Conservation (phyloP, 2,329 filamentous ascomycete species). For the Cladosporium oxysporum region DNA sequence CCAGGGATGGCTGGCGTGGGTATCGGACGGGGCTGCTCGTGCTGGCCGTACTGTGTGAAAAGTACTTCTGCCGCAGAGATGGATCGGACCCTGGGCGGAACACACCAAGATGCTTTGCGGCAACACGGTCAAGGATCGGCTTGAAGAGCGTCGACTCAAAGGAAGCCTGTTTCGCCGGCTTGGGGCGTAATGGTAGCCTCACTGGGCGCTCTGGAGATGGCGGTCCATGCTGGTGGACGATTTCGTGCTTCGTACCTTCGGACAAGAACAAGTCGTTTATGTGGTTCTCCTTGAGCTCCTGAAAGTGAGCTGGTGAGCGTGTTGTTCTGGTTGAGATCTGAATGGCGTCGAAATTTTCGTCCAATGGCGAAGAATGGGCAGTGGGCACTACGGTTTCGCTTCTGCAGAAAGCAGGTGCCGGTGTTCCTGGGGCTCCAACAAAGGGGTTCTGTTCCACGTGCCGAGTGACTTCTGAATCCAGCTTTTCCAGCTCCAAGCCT, state of each 20-base stretch:
- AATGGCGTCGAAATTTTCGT: not conserved
- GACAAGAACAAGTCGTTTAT: not conserved
- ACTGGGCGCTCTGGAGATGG: conserved; percentile 6
- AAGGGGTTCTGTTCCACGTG: conserved; percentile 5
- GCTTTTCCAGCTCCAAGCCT: conserved; percentile 8
- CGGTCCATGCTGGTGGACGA: not conserved
- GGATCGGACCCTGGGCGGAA: conserved; percentile 12
- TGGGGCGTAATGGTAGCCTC: conserved; percentile 9
- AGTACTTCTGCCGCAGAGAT: conserved; percentile 5
- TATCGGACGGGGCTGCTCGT: not conserved
- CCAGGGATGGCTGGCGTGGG: not conserved
- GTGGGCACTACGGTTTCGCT: not conserved
- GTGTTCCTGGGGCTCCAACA: not conserved
- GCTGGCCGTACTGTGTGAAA: not conserved
- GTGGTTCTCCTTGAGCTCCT: not conserved
- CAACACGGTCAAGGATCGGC: conserved; percentile 11
- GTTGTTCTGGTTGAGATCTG: not conserved
- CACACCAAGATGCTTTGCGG: not conserved
- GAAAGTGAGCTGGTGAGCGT: not conserved
- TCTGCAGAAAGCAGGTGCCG: not conserved
- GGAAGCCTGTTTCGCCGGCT: not conserved
- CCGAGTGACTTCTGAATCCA: not conserved
- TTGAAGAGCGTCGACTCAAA: conserved; percentile 7
- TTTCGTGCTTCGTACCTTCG: not conserved
- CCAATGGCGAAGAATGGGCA: not conserved